Evolutionary conservation across 2,329 filamentous ascomycete genomes (phyloP), one percentile per base, ranked within the genome.

Genomic region (Aotearoamyces nothofagi): DNA sequence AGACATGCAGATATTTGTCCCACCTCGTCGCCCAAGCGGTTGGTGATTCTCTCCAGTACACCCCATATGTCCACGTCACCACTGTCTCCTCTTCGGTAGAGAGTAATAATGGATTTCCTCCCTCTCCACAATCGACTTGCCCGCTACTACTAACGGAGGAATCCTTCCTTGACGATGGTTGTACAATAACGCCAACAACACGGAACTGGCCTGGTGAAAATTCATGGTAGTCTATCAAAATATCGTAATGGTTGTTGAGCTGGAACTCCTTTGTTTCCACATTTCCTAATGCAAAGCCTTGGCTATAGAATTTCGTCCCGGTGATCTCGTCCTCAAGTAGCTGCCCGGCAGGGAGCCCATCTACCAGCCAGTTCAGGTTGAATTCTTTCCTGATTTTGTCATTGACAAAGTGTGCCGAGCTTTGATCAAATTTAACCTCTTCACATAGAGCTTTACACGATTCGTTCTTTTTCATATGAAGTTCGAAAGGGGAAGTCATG

Each of bases 1-100:
- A 92, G 16, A 98, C 87, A 47, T 96, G 87, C 19, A 98, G 66
- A 51, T 96, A 96, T 56, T 93, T 96, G 63, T 98, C 90, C 90
- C 90, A 98, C 39, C 90, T 72, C 9, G 90, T 98, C 15, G 90
- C 90, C 77, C 92, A 98, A 1, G 79, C 81, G 2, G 86, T 96
- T 1, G 66, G 49, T 1, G 84, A 94, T 40, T 74, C 70, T 33
- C 66, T 69, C 90, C 90, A 98, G 54, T 77, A 79, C 9, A 96
- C 82, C 40, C 79, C 83, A 58, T 98, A 98, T 4, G 84, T 93
- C 60, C 82, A 98, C 3, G 73, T 69, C 13, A 94, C 81, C 12
- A 66, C 57, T 12, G 67, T 83, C 9, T 68, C 63, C 3, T 61
- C 61, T 4, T 66, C 59, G 42, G 78, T 72, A 25, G 62, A 62